phyloP scores from a whole-genome alignment of 768 basidiomycete species.

The Holtermanniella nyarrowii region DNA sequence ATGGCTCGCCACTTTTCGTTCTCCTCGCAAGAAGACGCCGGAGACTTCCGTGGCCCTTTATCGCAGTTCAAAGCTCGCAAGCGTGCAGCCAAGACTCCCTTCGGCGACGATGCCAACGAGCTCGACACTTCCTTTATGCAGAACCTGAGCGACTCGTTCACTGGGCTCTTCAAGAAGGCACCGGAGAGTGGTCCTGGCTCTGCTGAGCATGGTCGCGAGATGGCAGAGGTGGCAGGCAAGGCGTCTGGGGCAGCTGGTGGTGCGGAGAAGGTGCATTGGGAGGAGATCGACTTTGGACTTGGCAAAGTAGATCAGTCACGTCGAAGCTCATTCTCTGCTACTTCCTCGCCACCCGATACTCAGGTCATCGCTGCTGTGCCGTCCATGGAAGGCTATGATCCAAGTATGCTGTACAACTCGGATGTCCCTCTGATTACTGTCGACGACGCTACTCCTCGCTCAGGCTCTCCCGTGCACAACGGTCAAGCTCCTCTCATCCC shows the following conservation, averaged over 20 bases:
- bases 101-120: constrained; percentile 32
- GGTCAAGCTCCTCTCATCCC: constrained; percentile 19
- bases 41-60: constrained; percentile 10
- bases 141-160: constrained; percentile 8
- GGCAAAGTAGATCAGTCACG: constrained; percentile 35
- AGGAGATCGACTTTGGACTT: constrained; percentile 41
- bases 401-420: neutral
- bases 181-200: neutral
- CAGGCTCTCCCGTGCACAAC: constrained; percentile 17
- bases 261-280: constrained; percentile 32
- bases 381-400: constrained; percentile 1
- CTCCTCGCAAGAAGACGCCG: constrained; percentile 21
- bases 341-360: constrained; percentile 1
- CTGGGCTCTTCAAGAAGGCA: constrained; percentile 13
- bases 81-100: constrained; percentile 8
- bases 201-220: constrained; percentile 15
- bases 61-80: neutral
- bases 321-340: constrained; percentile 14
- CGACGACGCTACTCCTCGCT: constrained; percentile 8
- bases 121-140: constrained; percentile 19
- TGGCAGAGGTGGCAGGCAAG: constrained; percentile 12
- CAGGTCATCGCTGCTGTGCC: constrained; percentile 4
- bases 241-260: neutral
- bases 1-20: constrained; percentile 35
- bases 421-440: constrained; percentile 6